Conservation (phyloP, 106 monocot species). For the Allium cepa region DNA sequence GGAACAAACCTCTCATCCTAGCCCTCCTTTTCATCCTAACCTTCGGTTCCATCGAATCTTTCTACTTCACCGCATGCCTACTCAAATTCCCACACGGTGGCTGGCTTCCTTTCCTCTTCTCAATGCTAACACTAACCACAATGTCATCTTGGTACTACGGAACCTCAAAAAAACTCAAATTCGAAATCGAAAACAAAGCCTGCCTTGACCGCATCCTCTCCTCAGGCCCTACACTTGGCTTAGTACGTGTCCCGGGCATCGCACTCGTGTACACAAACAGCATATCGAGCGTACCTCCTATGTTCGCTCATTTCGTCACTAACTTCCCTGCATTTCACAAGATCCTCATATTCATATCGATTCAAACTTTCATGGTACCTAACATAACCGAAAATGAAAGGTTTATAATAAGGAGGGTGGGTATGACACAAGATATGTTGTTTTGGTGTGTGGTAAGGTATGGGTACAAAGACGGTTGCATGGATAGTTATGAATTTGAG, state of each 20-base stretch:
- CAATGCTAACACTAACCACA: conserved; percentile 25
- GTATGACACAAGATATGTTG: conserved; percentile 26
- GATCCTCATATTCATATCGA: conserved; percentile 45
- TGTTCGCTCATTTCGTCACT: conserved; percentile 79
- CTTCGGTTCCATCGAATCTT: conserved; percentile 71
- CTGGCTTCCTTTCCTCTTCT: conserved; percentile 63
- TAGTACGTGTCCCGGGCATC: conserved; percentile 63
- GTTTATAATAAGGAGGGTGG: conserved; percentile 52
- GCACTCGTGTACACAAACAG: conserved; percentile 46
- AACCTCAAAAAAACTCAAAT: conserved; percentile 41
- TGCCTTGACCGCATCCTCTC: conserved; percentile 38
- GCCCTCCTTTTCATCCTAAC: conserved; percentile 27
- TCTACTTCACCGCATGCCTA: conserved; percentile 70
- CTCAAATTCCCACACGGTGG: conserved; percentile 61
- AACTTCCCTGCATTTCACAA: conserved; percentile 78
- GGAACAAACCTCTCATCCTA: conserved; percentile 35
- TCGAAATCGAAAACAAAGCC: conserved; percentile 63
- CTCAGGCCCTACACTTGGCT: conserved; percentile 36
- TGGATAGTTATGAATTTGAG: conserved; percentile 48
- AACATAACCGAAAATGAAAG: conserved; percentile 34
- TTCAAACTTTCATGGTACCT: conserved; percentile 42
- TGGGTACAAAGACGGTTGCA: conserved; percentile 57
- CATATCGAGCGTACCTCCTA: conserved; percentile 37
- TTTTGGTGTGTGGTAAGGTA: conserved; percentile 51
- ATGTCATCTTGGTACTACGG: conserved; percentile 79